These are phyloP conservation scores for Neurospora intermedia DNA, from an alignment of 495 filamentous ascomycete genomes.

Conservation along the genomic window DNA sequence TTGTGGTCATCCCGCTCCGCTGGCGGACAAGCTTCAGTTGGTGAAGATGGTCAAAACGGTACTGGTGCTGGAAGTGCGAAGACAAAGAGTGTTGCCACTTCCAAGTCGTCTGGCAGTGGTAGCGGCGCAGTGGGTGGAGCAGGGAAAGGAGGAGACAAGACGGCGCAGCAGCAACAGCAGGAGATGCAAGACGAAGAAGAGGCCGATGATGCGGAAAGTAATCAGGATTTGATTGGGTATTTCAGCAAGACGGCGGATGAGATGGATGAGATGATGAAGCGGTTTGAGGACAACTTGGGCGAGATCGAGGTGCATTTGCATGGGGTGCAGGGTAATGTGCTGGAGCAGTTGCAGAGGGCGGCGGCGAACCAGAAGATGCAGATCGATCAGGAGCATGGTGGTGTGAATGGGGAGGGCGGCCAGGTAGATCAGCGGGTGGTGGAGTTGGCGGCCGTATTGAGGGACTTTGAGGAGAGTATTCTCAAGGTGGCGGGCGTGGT, in stretches of 20 bases:
- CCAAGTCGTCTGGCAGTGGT: background rate
- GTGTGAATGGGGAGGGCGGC: background rate
- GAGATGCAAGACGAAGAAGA: conserved; percentile 20
- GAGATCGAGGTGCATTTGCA: conserved; percentile 79
- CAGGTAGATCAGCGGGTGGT: conserved; percentile 28
- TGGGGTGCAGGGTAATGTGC: conserved; percentile 58
- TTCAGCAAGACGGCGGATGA: conserved; percentile 65
- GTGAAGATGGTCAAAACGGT: too few relatives aligned
- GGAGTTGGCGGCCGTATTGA: conserved; percentile 54
- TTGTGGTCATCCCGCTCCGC: conserved; percentile 31
- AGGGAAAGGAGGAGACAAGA: background rate
- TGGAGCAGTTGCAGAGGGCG: conserved; percentile 60
- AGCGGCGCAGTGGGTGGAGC: background rate
- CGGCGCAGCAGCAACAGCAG: conserved; percentile 1
- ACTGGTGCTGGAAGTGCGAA: background rate
- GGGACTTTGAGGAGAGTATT: conserved; percentile 71
- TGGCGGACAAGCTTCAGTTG: too few relatives aligned
- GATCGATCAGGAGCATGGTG: conserved; percentile 33
- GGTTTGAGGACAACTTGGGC: conserved; percentile 56
- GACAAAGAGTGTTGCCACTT: background rate
- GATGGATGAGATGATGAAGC: conserved; percentile 53
- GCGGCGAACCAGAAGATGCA: conserved; percentile 35
- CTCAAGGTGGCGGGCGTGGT: conserved; percentile 63
- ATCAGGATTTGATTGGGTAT: conserved; percentile 61
- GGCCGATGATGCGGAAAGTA: conserved; percentile 48